phyloP scores from a whole-genome alignment of 148 eudicot genomes.

The Fagopyrum homotropicum region DNA sequence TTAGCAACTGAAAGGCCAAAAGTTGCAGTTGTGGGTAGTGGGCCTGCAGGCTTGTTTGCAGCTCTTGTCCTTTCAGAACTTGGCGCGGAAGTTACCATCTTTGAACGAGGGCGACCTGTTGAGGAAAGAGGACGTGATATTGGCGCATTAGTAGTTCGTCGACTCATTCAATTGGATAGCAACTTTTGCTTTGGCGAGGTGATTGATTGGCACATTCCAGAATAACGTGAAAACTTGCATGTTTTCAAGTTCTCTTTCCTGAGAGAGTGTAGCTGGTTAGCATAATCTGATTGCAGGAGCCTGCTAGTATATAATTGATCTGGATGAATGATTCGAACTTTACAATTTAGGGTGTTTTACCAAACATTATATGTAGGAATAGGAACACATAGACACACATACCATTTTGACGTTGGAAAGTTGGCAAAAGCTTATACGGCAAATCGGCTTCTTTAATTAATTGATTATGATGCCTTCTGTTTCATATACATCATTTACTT shows the following conservation, averaged over 20 bases:
- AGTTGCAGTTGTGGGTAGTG: slow-evolving; percentile 91
- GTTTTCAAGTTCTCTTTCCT: neutral
- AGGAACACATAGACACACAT: neutral
- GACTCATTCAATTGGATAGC: slow-evolving; percentile 81
- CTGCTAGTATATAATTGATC: neutral
- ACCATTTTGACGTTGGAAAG: neutral
- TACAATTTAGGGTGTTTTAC: neutral
- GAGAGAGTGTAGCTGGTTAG: neutral
- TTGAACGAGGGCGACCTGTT: slow-evolving; percentile 94
- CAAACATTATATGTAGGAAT: neutral
- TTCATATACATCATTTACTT: neutral
- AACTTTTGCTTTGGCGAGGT: slow-evolving; percentile 99
- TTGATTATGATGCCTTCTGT: neutral
- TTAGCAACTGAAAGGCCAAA: slow-evolving; percentile 44
- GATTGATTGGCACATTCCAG: slow-evolving; percentile 25
- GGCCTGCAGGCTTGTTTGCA: slow-evolving; percentile 94
- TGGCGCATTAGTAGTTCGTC: slow-evolving; percentile 92
- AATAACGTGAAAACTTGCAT: neutral
- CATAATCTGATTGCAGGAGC: neutral
- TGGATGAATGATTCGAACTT: neutral
- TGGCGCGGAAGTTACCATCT: slow-evolving; percentile 89
- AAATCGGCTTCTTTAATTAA: neutral
- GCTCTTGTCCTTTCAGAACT: slow-evolving; percentile 92
- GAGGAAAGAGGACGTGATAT: slow-evolving; percentile 98
- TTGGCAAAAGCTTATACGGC: neutral